Percentiles rank a stretch among this genome's conserved stretches.
These are phyloP conservation scores for Nepenthes gracilis DNA, from an alignment of 148 eudicot species.

Conservation along the genomic window DNA sequence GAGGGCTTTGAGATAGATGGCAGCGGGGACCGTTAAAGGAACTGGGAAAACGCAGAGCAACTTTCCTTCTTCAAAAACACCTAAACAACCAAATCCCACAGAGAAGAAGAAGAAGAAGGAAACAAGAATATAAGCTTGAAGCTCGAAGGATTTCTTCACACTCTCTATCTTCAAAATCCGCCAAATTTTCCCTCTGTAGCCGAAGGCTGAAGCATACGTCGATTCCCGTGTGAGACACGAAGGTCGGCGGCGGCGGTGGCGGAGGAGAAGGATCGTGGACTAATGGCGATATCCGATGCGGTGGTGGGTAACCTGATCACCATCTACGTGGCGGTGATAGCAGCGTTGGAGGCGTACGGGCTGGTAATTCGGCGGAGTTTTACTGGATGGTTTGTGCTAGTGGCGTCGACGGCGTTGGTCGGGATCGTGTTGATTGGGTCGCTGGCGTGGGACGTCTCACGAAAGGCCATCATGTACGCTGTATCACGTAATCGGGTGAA, in stretches of 20 bases:
- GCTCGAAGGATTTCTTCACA: background rate
- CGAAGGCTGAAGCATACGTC: background rate
- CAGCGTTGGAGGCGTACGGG: constrained; percentile 47
- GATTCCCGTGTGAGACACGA: background rate
- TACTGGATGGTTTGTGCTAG: constrained; percentile 34
- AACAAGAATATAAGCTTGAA: background rate
- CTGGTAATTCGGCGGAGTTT: constrained; percentile 29
- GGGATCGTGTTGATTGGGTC: constrained; percentile 23
- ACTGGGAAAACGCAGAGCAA: too few species aligned
- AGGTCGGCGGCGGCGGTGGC: background rate
- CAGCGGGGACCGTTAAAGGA: too few species aligned
- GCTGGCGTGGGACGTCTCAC: constrained; percentile 61
- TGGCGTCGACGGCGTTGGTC: constrained; percentile 38
- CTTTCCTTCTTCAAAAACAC: background rate
- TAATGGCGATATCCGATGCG: constrained; percentile 52
- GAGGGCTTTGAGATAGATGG: too few species aligned
- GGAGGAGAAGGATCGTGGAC: background rate
- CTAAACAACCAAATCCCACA: constrained; percentile 30
- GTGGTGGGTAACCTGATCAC: constrained; percentile 45
- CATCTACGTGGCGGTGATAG: constrained; percentile 42
- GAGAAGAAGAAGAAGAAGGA: background rate
- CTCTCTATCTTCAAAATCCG: too few species aligned
- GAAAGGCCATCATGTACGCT: constrained; percentile 29
- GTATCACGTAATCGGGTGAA: constrained; percentile 10
- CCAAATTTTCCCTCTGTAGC: background rate